These are phyloP conservation scores for Aspergillus mulundensis DNA, from an alignment of 495 filamentous ascomycete genomes.

Conservation along the genomic window DNA sequence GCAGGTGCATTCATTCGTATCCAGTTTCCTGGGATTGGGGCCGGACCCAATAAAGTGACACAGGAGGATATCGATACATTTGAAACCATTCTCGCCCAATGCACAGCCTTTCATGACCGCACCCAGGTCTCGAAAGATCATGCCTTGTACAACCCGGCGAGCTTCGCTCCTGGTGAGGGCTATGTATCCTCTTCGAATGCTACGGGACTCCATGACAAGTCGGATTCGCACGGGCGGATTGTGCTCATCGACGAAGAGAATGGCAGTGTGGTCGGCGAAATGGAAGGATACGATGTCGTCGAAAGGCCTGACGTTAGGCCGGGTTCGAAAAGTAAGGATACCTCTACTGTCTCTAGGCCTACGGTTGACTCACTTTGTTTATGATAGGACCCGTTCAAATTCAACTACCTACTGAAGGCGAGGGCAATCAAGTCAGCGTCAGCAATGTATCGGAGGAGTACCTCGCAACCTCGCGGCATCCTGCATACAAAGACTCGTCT, in stretches of 20 bases:
- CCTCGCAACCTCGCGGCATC: constrained; percentile 74
- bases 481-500: constrained; percentile 80
- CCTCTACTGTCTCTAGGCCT: constrained; percentile 5
- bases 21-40: constrained; percentile 74
- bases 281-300: constrained; percentile 77
- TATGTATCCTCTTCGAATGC: constrained; percentile 48
- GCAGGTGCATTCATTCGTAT: constrained; percentile 86
- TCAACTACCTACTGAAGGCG: constrained; percentile 69
- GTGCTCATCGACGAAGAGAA: constrained; percentile 96
- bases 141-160: constrained; percentile 69
- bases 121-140: constrained; percentile 54
- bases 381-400: constrained; percentile 88
- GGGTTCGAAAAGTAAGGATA: constrained; percentile 77
- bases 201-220: neutral
- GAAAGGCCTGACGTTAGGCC: constrained; percentile 68
- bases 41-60: constrained; percentile 56
- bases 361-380: constrained; percentile 14
- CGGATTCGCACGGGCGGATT: constrained; percentile 44
- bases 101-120: constrained; percentile 86
- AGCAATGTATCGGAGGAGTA: constrained; percentile 77
- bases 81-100: constrained; percentile 93
- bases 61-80: constrained; percentile 96
- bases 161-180: constrained; percentile 73
- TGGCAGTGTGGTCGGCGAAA: constrained; percentile 88
- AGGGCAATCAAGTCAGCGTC: constrained; percentile 64